Evolutionary conservation across 176 grass and related monocot species (phyloP).

Genomic region (Lolium multiflorum): DNA sequence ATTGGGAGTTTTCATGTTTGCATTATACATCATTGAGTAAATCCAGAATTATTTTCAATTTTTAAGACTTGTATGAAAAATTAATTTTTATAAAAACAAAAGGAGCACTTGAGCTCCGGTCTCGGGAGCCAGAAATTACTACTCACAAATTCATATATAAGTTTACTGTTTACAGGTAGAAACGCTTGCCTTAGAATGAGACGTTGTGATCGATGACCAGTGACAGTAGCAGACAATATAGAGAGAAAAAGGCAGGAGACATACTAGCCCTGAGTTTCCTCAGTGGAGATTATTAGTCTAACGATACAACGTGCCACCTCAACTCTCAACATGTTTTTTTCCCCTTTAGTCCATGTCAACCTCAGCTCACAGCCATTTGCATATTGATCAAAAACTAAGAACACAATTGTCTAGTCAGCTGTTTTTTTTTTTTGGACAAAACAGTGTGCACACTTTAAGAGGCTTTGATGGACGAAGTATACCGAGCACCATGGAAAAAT

Average conservation of each 20-base stretch:
- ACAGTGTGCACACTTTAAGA: not conserved
- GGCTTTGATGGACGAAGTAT: not conserved
- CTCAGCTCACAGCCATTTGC: constrained; percentile 12
- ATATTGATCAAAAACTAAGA: constrained; percentile 4
- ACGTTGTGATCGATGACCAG: not conserved
- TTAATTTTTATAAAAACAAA: too few species aligned
- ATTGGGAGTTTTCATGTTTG: too few species aligned
- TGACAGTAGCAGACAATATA: not conserved
- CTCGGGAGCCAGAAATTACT: too few species aligned
- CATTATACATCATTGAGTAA: too few species aligned
- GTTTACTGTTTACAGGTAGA: too few species aligned
- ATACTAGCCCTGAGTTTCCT: not conserved
- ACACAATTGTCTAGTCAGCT: not conserved
- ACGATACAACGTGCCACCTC: not conserved
- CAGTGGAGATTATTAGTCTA: not conserved
- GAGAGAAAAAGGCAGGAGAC: not conserved
- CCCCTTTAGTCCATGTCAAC: not conserved
- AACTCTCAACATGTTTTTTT: not conserved
- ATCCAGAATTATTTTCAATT: too few species aligned
- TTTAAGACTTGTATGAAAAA: too few species aligned
- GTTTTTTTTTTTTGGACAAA: not conserved
- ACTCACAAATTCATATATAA: too few species aligned
- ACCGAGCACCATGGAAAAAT: not conserved
- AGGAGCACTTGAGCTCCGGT: too few species aligned
- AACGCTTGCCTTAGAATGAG: not conserved